Evolutionary conservation across 768 basidiomycete species (phyloP).

Genomic region (Trichaptum fuscoviolaceum): DNA sequence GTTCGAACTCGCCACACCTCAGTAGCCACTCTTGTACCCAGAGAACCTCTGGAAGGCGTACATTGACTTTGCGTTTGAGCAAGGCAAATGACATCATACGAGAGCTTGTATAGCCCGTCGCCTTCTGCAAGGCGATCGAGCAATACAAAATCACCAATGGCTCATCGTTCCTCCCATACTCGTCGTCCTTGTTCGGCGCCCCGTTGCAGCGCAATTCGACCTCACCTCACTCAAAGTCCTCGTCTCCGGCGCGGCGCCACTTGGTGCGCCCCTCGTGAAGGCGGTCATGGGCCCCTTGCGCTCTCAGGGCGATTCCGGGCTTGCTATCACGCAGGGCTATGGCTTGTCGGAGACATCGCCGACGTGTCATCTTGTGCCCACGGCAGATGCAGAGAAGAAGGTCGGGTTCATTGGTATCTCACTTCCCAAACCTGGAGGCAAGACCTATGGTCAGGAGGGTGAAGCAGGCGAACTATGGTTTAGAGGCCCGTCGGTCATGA

Average conservation of each 20-base stretch:
- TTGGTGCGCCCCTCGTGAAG: constrained; percentile 57
- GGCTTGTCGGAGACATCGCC: constrained; percentile 85
- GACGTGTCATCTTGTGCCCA: constrained; percentile 52
- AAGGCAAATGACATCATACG: no score
- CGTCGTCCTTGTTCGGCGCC: constrained; percentile 65
- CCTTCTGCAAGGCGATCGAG: constrained; percentile 62
- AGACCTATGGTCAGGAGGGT: constrained; percentile 53
- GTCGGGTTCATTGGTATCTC: constrained; percentile 65
- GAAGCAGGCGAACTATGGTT: constrained; percentile 80
- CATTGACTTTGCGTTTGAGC: no score
- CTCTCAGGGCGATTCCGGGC: constrained; percentile 32
- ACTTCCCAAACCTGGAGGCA: constrained; percentile 71
- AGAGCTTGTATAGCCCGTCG: no score
- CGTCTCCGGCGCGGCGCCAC: constrained; percentile 76
- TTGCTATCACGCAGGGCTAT: constrained; percentile 54
- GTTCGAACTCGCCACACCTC: no score
- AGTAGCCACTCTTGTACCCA: no score
- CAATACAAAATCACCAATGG: constrained; percentile 52
- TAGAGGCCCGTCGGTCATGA: constrained; percentile 75
- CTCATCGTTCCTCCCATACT: constrained; percentile 82
- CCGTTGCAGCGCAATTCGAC: constrained; percentile 63
- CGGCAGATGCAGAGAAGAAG: constrained; percentile 38
- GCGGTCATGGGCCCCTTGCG: constrained; percentile 37
- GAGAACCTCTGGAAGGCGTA: no score
- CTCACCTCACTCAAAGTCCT: constrained; percentile 52